These are phyloP conservation scores for Meyerozyma elateridarum DNA, from an alignment of 1,139 yeast species.

Conservation along the genomic window DNA sequence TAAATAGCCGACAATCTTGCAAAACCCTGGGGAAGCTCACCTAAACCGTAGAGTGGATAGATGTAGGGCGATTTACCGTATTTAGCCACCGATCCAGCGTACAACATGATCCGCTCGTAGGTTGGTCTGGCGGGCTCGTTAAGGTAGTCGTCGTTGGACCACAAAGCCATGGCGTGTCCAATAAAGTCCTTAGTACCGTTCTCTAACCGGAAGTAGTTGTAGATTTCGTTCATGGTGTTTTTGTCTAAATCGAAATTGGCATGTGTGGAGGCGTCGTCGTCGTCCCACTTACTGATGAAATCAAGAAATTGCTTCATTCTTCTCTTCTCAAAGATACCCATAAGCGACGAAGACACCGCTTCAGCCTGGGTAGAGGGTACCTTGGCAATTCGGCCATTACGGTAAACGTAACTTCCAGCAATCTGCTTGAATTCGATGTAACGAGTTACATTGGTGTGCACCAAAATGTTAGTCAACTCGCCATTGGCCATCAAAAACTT, in stretches of 20 bases:
- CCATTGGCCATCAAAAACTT: slow-evolving; percentile 98
- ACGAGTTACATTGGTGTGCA: slow-evolving; percentile 92
- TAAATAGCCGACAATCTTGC: slow-evolving; percentile 95
- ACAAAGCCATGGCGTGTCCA: slow-evolving; percentile 98
- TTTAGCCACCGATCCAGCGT: slow-evolving; percentile 86
- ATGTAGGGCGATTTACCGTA: slow-evolving; percentile 96
- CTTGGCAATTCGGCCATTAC: slow-evolving; percentile 86
- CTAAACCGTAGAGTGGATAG: slow-evolving; percentile 93
- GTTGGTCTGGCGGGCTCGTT: slow-evolving; percentile 90
- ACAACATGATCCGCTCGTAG: slow-evolving; percentile 77
- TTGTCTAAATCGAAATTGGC: slow-evolving; percentile 81
- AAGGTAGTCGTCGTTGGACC: slow-evolving; percentile 89
- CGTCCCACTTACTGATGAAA: slow-evolving; percentile 78
- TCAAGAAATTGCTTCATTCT: slow-evolving; percentile 90
- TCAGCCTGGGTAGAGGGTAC: slow-evolving; percentile 91
- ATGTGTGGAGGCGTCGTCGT: slow-evolving; percentile 75
- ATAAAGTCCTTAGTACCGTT: slow-evolving; percentile 92
- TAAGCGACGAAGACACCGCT: slow-evolving; percentile 85
- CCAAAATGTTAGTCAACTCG: slow-evolving; percentile 90
- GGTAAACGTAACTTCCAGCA: slow-evolving; percentile 89
- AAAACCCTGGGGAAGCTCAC: slow-evolving; percentile 97
- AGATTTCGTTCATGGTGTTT: slow-evolving; percentile 90
- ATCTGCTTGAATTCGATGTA: slow-evolving; percentile 95
- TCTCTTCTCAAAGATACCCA: slow-evolving; percentile 96
- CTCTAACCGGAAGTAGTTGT: slow-evolving; percentile 85